Base-by-base conservation (phyloP, 345 rosid species). In the Eucalyptus cloeziana region DNA sequence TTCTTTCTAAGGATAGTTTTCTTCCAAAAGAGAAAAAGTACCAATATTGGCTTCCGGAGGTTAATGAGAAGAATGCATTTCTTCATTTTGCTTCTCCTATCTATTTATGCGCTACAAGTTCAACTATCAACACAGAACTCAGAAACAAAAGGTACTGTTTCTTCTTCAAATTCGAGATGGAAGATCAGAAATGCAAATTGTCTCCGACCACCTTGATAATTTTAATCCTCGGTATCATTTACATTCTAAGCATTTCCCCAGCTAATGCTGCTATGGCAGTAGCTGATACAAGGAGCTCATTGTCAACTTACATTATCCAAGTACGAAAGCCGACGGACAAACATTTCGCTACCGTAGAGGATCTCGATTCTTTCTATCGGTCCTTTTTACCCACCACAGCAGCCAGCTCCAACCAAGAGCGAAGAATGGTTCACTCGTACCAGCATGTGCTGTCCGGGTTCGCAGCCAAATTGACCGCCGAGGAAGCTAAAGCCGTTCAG, bases 261-360 rank as follows among this genome's bases (percentile, higher is more conserved):
- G 64, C n/a, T 58, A 10, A 24, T 58, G 64, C 64, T 58, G 64
- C 64, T 25, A 58, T 11, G 11, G 64, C 64, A 58, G 64, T 58
- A 24, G 64, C 64, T 25, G 30, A 25, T 25, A 25, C n/a, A 25
- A 58, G 64, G 5, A 58, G 64, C 2, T 25, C n/a, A 58, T 58
- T 40, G 40, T 37, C 89, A n/a, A 94, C 94, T 69, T 93, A 94
- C 91, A 93, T 92, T 88, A 90, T 92, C 88, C 93, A 89, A 56
- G 93, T 94, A 31, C 81, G 87, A 49, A 47, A 37, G 90, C 93
- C 93, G 6, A 91, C 88, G 27, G 91, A 80, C 56, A 86, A 87
- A 60, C n/a, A 49, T 49, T 71, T 87, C 33, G 44, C 87, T 3
- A 33, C 87, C 25, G n/a, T 37, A 6, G 90, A 87, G 47, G 92